Percentiles rank a stretch among this genome's conserved stretches.
Evolutionary conservation across 306 rosid genomes (phyloP).

Genomic region (Rosa lucieae): DNA sequence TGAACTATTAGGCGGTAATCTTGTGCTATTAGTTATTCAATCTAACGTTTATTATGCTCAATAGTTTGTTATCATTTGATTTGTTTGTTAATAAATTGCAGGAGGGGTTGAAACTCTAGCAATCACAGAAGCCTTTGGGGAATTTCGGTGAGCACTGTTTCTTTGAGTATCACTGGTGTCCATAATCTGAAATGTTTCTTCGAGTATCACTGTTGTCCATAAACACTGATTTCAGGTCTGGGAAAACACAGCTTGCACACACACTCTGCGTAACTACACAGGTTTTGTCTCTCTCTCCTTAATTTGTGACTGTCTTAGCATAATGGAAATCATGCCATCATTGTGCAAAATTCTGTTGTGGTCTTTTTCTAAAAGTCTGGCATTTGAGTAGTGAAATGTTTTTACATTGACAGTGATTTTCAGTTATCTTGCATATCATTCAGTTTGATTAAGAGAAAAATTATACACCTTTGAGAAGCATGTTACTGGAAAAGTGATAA

Average conservation of each 20-base stretch:
- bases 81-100: constrained; percentile 22
- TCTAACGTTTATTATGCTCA: not conserved
- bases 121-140: constrained; percentile 96
- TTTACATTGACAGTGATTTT: not conserved
- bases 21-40: constrained; percentile 20
- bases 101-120: constrained; percentile 87
- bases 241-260: constrained; percentile 98
- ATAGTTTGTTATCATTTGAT: not conserved
- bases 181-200: too few species aligned
- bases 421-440: not conserved
- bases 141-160: constrained; percentile 62
- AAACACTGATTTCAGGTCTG: constrained; percentile 53
- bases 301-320: not conserved
- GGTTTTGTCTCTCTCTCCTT: constrained; percentile 42
- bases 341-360: not conserved
- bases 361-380: not conserved
- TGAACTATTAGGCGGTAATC: constrained; percentile 84
- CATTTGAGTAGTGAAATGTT: constrained; percentile 8
- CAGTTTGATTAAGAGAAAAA: not conserved
- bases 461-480: not conserved
- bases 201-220: not conserved
- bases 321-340: not conserved
- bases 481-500: not conserved
- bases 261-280: constrained; percentile 95
- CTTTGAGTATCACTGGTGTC: too few species aligned